phyloP scores from a whole-genome alignment of 331 rosid genomes.

The Stylosanthes scabra region DNA sequence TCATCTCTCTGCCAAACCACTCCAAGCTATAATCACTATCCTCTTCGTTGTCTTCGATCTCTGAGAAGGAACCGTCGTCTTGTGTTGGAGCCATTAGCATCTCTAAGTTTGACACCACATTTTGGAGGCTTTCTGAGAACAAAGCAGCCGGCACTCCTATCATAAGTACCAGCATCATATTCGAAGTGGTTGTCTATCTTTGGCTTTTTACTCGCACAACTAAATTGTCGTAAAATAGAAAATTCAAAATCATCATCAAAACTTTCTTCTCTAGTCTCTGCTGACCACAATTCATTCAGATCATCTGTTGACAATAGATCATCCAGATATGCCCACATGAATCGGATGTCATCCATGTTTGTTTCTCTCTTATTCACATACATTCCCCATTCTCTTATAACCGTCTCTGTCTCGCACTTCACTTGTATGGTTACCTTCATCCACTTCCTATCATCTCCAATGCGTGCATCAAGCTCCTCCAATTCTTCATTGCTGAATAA shows the following conservation, averaged over 20 bases:
- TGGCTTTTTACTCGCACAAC: too few species aligned
- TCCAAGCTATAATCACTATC: too few species aligned
- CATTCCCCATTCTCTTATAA: not conserved
- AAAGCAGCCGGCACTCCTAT: not conserved
- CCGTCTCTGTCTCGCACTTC: not conserved
- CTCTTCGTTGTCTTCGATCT: too few species aligned
- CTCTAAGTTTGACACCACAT: not conserved
- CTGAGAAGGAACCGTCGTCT: not conserved
- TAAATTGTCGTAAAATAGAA: not conserved
- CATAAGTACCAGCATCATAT: too few species aligned
- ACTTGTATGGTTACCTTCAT: not conserved
- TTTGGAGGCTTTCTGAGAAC: not conserved
- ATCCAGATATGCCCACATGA: not conserved
- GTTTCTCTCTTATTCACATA: not conserved
- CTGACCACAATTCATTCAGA: too few species aligned
- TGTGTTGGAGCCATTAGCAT: conserved; percentile 13
- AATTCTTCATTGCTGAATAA: conserved; percentile 15
- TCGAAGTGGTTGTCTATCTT: not conserved
- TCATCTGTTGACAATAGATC: too few species aligned
- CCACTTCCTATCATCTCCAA: conserved; percentile 1
- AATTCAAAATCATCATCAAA: not conserved
- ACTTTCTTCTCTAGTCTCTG: too few species aligned
- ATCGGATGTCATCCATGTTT: conserved; percentile 1
- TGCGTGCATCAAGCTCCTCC: not conserved
- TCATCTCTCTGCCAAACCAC: too few species aligned